Conservation (phyloP, 1,284 basidiomycete genomes). For the Mycosarcoma maydis region DNA sequence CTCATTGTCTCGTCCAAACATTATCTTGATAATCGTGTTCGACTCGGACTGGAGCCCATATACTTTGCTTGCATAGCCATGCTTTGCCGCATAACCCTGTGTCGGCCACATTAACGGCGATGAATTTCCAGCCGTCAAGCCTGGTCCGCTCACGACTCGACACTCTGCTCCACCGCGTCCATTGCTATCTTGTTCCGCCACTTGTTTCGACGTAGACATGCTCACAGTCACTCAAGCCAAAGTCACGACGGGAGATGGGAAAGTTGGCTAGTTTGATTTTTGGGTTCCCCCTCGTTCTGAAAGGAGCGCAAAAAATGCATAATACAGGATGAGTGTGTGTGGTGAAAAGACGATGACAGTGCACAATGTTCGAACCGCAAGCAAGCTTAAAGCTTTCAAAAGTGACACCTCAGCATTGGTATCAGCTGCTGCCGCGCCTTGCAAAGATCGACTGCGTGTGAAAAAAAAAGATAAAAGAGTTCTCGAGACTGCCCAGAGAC, state of each 20-base stretch:
- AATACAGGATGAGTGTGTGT: conserved; percentile 27
- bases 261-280: conserved; percentile 32
- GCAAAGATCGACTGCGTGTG: conserved; percentile 5
- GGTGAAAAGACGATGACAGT: not conserved
- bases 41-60: too few species aligned
- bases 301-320: conserved; percentile 31
- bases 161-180: too few species aligned
- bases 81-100: too few species aligned
- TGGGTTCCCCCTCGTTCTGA: conserved; percentile 45
- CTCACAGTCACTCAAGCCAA: not conserved
- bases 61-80: too few species aligned
- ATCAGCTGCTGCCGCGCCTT: conserved; percentile 5
- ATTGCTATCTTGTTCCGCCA: too few species aligned
- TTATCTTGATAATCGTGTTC: too few species aligned
- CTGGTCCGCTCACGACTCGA: too few species aligned
- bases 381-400: not conserved
- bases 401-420: conserved; percentile 7
- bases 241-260: too few species aligned
- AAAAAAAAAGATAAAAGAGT: conserved; percentile 4
- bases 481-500: conserved; percentile 31
- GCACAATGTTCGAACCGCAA: not conserved
- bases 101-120: too few species aligned
- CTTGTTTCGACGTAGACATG: too few species aligned
- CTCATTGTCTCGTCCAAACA: too few species aligned
- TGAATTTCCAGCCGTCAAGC: too few species aligned